Evolutionary conservation across 192 early-diverging fungal genomes (phyloP), one percentile per base, ranked within the genome.

Genomic region (Coemansia erecta): DNA sequence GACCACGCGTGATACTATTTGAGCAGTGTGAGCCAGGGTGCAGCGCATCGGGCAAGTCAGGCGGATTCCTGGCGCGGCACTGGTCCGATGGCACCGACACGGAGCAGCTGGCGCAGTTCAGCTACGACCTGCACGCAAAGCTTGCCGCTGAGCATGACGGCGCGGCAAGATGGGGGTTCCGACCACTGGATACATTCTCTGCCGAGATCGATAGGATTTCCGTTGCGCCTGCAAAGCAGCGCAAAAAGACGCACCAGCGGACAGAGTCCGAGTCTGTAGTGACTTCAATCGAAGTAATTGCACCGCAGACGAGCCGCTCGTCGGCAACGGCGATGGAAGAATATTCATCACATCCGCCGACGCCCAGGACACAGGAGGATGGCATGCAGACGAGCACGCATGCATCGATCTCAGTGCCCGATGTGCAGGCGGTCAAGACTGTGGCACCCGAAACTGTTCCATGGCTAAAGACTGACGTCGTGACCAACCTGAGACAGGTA

Each of bases 1-100:
- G 76, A 33, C 70, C 76, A n/a, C 70, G 70, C 42, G 66, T 78
- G 23, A 56, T 78, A 1, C 70, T 78, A 13, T 22, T 78, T 8
- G 76, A 78, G 59, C 76, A 72, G 51, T 68, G 69, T 59, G 70
- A 78, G 66, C 65, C 70, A 17, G 75, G 61, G 13, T 72, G 75
- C 63, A 72, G 70, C 41, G 75, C 75, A 26, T 78, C 75, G 18
- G 76, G 76, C 6, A 79, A 79, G 53, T 68, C 70, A 0, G 76
- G 76, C 42, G 76, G 76, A 15, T 79, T 79, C 21, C 59, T 79
- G n/a, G 76, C 76, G 23, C 66, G 76, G 21, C 70, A 79, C 26
- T 79, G 76, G 76, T 79, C 76, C 6, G 70, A 79, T 21, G 70
- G 76, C 48, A 79, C 76, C 12, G 76, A 79, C 45, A 79, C 70